phyloP scores from a whole-genome alignment of 441 rosid genomes.

The Jatropha multifida region DNA sequence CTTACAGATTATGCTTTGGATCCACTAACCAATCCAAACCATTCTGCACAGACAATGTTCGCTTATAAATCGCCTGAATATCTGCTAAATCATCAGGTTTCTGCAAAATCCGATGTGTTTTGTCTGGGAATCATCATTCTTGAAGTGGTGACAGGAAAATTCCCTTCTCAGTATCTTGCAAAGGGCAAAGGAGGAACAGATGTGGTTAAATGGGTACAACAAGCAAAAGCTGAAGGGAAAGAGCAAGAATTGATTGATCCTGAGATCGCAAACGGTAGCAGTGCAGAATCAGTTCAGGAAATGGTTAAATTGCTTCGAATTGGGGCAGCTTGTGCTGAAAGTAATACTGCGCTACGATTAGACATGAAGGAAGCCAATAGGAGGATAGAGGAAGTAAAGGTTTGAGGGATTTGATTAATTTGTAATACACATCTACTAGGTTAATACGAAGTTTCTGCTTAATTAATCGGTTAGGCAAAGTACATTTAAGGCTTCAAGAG shows the following conservation, averaged over 20 bases:
- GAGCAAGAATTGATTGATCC: slow-evolving; percentile 74
- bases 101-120: slow-evolving; percentile 72
- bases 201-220: slow-evolving; percentile 60
- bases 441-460: not conserved
- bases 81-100: slow-evolving; percentile 36
- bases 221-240: slow-evolving; percentile 44
- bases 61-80: slow-evolving; percentile 75
- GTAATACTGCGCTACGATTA: slow-evolving; percentile 44
- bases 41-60: slow-evolving; percentile 53
- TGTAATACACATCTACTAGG: not conserved
- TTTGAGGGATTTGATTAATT: slow-evolving; percentile 25
- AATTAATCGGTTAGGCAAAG: not conserved
- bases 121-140: slow-evolving; percentile 76
- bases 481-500: not conserved
- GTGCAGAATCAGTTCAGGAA: slow-evolving; percentile 31
- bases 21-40: slow-evolving; percentile 46
- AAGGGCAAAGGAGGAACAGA: slow-evolving; percentile 71
- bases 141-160: slow-evolving; percentile 74
- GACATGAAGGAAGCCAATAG: slow-evolving; percentile 55
- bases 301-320: slow-evolving; percentile 55
- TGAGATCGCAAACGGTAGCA: slow-evolving; percentile 41
- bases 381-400: slow-evolving; percentile 53
- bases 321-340: slow-evolving; percentile 59
- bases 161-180: slow-evolving; percentile 71
- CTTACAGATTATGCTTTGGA: slow-evolving; percentile 67